Base-by-base conservation (phyloP, 2,329 filamentous ascomycete species). In the Saccharata proteae region DNA sequence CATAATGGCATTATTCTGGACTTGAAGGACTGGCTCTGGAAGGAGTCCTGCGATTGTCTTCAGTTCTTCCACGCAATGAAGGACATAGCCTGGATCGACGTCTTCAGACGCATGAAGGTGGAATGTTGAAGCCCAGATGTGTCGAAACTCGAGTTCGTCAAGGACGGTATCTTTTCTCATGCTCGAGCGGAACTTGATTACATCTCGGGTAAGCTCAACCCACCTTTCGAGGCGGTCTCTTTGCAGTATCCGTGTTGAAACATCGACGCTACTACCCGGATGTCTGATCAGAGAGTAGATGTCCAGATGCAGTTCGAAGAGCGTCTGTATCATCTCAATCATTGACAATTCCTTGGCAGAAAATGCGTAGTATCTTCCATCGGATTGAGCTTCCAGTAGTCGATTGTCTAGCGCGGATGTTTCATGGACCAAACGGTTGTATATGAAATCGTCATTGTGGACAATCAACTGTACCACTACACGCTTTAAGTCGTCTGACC, bases 1-100 rank as follows among this genome's bases (percentile, higher is more conserved):
- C 77, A 98, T 93, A 13, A 86, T 71, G 2, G 74, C 71, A 47
- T 93, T 96, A 52, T 98, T 96, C 4, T 78, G 63, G 10, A 96
- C 62, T 19, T 67, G 61, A 9, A 81, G 70, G 0, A 63, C 57
- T 16, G 60, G 59, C n/a, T 59, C 59, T 10, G 57, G 60, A 8
- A 65, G 49, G 3, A 58, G 56, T 16, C 58, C 44, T 10, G 81
- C 55, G 8, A 72, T 55, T 3, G 45, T 47, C 43, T 74, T 73
- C 9, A 82, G 54, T 41, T 81, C 75, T 36, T 69, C 62, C 51
- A 79, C 70, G 42, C 71, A 76, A 28, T 65, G 58, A 16, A 80
- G 49, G 19, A 76, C 61, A 44, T 77, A 69, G 32, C 75, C 68
- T 30, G 74, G 69, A 11, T 62, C 51, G 4, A 69, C 56, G 25